phyloP scores from a whole-genome alignment of 768 basidiomycete genomes.

The Boletus edulis region DNA sequence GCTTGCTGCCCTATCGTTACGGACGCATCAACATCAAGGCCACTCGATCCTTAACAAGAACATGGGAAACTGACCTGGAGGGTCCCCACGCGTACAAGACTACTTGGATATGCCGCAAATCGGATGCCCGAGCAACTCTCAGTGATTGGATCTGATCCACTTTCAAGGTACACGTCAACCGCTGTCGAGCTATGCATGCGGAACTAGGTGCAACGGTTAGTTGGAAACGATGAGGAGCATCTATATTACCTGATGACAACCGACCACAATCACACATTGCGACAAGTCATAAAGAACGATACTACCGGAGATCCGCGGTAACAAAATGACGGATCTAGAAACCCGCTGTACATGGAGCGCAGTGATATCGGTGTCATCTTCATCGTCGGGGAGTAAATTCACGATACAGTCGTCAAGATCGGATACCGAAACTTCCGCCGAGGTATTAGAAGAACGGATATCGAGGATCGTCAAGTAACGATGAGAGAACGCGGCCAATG shows the following conservation, averaged over 20 bases:
- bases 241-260: slow-evolving; percentile 72
- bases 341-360: slow-evolving; percentile 48
- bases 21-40: not conserved
- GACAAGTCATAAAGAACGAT: slow-evolving; percentile 65
- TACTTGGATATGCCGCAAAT: slow-evolving; percentile 61
- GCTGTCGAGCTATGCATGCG: slow-evolving; percentile 77
- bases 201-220: slow-evolving; percentile 49
- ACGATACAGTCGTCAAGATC: slow-evolving; percentile 69
- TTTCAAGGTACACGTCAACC: slow-evolving; percentile 65
- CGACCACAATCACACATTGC: slow-evolving; percentile 63
- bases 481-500: slow-evolving; percentile 44
- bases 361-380: slow-evolving; percentile 9
- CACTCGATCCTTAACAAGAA: not conserved
- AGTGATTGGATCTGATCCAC: slow-evolving; percentile 74
- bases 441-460: slow-evolving; percentile 35
- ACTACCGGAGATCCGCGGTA: slow-evolving; percentile 68
- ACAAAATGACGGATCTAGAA: slow-evolving; percentile 57
- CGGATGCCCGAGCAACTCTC: slow-evolving; percentile 65
- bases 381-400: slow-evolving; percentile 47
- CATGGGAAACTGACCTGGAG: slow-evolving; percentile 12
- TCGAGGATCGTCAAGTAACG: slow-evolving; percentile 41
- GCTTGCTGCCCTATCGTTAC: slow-evolving; percentile 32
- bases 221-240: not conserved
- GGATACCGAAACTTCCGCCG: slow-evolving; percentile 57
- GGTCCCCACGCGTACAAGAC: not conserved